Percentiles rank a stretch among this genome's conserved stretches.
Evolutionary conservation across 805 yeast species (phyloP).

Genomic region (Starmerella roubikii): DNA sequence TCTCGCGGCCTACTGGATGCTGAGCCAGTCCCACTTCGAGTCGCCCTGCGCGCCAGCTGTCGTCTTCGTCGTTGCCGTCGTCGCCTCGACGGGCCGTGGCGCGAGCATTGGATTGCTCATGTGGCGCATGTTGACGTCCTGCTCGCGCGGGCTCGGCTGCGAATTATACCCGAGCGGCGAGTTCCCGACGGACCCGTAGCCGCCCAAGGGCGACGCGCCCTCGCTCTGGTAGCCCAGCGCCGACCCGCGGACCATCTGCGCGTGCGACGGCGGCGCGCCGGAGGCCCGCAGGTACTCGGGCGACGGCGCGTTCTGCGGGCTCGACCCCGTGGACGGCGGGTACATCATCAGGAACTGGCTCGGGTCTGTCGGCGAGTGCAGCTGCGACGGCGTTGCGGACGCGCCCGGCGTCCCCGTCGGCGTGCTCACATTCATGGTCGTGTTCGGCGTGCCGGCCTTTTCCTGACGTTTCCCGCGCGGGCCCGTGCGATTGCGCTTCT

Average conservation of each 20-base stretch:
- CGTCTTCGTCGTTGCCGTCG: constrained; percentile 13
- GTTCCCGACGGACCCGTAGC: not conserved
- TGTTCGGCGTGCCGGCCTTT: not conserved
- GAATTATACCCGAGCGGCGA: not conserved
- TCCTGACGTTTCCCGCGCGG: constrained; percentile 8
- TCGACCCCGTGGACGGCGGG: not conserved
- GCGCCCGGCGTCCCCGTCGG: not conserved
- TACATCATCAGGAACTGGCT: not conserved
- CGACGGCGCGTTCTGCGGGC: not conserved
- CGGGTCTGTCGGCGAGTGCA: no score
- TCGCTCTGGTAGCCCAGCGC: constrained; percentile 6
- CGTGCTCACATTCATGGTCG: not conserved
- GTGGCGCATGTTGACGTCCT: not conserved
- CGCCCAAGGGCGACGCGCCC: not conserved
- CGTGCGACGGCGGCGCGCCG: not conserved
- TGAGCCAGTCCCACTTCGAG: constrained; percentile 23
- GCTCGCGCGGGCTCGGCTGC: not conserved
- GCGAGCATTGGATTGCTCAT: constrained; percentile 17
- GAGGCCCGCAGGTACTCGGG: not conserved
- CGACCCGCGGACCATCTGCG: constrained; percentile 7
- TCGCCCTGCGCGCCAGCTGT: constrained; percentile 7
- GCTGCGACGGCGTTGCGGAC: no score
- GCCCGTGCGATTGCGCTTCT: constrained; percentile 62
- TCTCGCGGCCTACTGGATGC: constrained; percentile 13
- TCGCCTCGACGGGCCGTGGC: constrained; percentile 21